These are phyloP conservation scores for Pseudozyma pruni DNA, from an alignment of 1,284 basidiomycete genomes.

Conservation along the genomic window DNA sequence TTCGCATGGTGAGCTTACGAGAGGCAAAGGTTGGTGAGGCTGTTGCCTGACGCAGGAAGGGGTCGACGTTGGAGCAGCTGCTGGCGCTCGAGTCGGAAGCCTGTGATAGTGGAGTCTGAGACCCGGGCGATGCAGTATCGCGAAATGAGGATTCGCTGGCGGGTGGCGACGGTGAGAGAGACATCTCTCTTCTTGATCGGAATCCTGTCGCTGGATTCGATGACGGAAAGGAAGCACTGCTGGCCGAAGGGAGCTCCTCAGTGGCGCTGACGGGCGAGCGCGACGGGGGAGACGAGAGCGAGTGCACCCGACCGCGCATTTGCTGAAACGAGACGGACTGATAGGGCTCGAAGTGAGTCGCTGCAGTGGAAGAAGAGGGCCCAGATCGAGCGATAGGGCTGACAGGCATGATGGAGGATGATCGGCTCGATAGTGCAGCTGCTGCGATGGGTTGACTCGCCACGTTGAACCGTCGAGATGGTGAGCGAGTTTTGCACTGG, in stretches of 20 bases:
- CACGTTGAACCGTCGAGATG: too few species aligned
- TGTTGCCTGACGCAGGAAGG: neutral
- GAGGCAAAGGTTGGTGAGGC: neutral
- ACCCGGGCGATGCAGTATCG: neutral
- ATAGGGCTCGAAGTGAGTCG: constrained; percentile 8
- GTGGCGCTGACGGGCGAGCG: neutral
- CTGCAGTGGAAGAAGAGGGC: neutral
- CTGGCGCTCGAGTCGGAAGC: constrained; percentile 31
- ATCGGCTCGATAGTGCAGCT: neutral
- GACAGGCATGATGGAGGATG: neutral
- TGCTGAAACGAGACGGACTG: constrained; percentile 19
- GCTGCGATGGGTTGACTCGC: neutral
- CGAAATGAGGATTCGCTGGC: constrained; percentile 8
- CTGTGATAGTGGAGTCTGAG: constrained; percentile 9
- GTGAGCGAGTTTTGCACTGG: too few species aligned
- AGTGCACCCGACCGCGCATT: constrained; percentile 12
- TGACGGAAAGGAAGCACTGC: neutral
- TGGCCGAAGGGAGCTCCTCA: neutral
- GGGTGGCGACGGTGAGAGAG: constrained; percentile 25
- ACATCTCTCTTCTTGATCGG: neutral
- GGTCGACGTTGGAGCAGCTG: constrained; percentile 4
- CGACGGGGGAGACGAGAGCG: constrained; percentile 9
- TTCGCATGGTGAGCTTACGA: neutral
- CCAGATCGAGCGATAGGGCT: neutral
- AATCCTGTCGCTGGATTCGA: neutral